Evolutionary conservation across 805 yeast genomes (phyloP), one percentile per base, ranked within the genome.

Genomic region (Teunomyces aglyptinius): DNA sequence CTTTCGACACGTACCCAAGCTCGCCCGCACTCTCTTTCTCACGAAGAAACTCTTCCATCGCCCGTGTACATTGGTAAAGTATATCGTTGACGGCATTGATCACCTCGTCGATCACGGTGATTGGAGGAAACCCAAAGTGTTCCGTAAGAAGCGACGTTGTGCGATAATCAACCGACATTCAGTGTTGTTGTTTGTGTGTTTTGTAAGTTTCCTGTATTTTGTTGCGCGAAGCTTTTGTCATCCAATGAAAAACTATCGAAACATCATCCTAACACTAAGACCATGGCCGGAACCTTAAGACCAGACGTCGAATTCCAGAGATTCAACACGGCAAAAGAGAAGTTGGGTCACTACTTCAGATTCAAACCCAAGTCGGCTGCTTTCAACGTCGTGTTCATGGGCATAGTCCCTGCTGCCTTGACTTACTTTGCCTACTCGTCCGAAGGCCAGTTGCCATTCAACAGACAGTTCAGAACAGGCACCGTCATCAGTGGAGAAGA

Each of bases 51-150:
- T 75, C 75, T 60, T 88, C 95, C 67, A 91, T 77, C 1, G 89
- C 95, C 40, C 78, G 80, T 0, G 91, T 83, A 58, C 96, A 86
- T 54, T 85, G 83, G 66, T 86, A 86, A 82, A 89, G 78, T 22
- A 89, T 80, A 43, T 83, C 89, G 58, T 90, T 90, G 19, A 89
- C 94, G 1, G 89, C 87, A 63, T 90, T 89, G 55, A 90, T 88
- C 10, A 91, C 84, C 57, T 89, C 96, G 56, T 91, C 97, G 5
- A 91, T 77, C 11, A 90, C 68, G 0, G 91, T 80, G 7, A 89
- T 77, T 0, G 97, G 96, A 6, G 94, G 86, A 57, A 79, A 88
- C 29, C 88, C 96, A 29, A 91, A 68, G 60, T 90, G 96, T 65
- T 90, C 97, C 1, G 96, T 86, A 43, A 91, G 71, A 13, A 89